Conservation (phyloP, 2,329 filamentous ascomycete genomes). For the Epichloe hybrida region DNA sequence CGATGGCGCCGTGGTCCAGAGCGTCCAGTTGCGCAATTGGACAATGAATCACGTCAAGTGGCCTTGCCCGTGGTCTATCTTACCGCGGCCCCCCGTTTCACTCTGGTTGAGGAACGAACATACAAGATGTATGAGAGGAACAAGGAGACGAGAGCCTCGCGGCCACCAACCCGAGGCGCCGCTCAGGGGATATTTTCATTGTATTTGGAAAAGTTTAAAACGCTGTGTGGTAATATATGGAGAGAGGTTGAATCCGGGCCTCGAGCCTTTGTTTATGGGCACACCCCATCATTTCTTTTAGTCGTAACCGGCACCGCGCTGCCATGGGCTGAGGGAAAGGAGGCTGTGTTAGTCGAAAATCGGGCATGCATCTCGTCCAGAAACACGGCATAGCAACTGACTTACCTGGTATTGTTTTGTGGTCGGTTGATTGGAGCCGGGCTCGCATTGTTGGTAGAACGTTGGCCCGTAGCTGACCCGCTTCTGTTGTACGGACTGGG, state of each 20-base stretch:
- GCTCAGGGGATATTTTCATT: not conserved
- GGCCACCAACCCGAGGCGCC: not conserved
- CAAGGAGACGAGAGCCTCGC: not conserved
- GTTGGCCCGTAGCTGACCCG: constrained; percentile 11
- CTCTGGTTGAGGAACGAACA: not conserved
- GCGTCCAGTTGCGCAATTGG: not conserved
- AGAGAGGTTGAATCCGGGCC: too few species aligned
- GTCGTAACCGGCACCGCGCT: constrained; percentile 32
- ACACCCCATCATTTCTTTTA: constrained; percentile 8
- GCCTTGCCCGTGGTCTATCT: not conserved
- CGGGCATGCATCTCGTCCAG: too few species aligned
- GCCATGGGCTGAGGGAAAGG: constrained; percentile 24
- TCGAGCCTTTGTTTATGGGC: not conserved
- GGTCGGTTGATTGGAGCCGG: constrained; percentile 19
- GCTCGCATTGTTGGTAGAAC: constrained; percentile 19
- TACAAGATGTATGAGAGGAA: too few species aligned
- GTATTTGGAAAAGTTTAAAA: not conserved
- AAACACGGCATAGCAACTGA: not conserved
- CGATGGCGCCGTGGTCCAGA: not conserved
- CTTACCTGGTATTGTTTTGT: constrained; percentile 28
- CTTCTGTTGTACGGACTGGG: constrained; percentile 20
- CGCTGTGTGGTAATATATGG: not conserved
- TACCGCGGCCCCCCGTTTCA: not conserved
- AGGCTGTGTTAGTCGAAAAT: constrained; percentile 8
- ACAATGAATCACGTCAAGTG: not conserved